phyloP scores from a whole-genome alignment of 108 stramenopile species.

The Cyclotella choctawhatcheeana region DNA sequence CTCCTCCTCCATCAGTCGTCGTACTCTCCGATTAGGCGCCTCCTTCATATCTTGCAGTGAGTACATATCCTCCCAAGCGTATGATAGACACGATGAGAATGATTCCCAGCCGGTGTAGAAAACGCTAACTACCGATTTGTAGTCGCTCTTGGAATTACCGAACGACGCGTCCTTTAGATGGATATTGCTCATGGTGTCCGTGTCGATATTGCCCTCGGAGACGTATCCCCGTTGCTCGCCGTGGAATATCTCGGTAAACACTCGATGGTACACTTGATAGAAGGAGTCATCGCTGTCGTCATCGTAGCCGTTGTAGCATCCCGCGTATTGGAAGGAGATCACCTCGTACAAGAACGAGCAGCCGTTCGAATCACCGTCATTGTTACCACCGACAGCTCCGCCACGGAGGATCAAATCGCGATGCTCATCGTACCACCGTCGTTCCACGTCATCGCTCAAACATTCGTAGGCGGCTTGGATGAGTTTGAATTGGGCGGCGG shows the following conservation, averaged over 20 bases:
- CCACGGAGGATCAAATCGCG: constrained; percentile 84
- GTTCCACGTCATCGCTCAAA: constrained; percentile 85
- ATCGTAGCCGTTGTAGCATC: constrained; percentile 75
- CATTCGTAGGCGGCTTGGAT: constrained; percentile 96
- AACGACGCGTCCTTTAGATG: constrained; percentile 60
- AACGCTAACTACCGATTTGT: constrained; percentile 54
- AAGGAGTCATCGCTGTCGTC: constrained; percentile 70
- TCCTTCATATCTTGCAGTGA: constrained; percentile 59
- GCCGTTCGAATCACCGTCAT: constrained; percentile 38
- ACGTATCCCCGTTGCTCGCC: constrained; percentile 65
- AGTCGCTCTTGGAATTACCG: constrained; percentile 62
- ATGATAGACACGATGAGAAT: constrained; percentile 69
- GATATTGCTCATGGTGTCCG: constrained; percentile 30
- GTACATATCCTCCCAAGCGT: constrained; percentile 88
- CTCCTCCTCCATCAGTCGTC: constrained; percentile 87
- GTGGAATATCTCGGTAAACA: constrained; percentile 69
- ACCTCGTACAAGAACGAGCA: constrained; percentile 78
- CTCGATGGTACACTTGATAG: constrained; percentile 64
- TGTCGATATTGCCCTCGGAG: constrained; percentile 64
- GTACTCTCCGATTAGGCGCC: constrained; percentile 75
- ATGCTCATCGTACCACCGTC: constrained; percentile 94
- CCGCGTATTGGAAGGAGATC: constrained; percentile 68
- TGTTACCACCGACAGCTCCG: constrained; percentile 19
- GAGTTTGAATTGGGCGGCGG: constrained; percentile 72
- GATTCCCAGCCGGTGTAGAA: constrained; percentile 89